Conservation (phyloP, 2,329 filamentous ascomycete genomes). For the Aspergillus pseudotamarii region DNA sequence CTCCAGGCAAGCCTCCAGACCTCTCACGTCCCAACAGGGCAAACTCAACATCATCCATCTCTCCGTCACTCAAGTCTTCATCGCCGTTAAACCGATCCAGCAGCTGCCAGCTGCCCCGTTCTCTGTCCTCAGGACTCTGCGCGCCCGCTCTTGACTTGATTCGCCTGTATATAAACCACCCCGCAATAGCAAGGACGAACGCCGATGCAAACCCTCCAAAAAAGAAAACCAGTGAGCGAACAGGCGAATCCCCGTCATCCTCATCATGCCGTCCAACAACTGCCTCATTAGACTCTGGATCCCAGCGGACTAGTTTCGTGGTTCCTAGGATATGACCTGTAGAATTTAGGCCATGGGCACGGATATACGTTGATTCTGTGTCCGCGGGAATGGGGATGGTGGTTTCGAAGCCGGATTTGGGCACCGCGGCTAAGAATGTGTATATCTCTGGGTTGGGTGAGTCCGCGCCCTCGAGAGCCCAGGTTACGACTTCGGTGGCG, state of each 20-base stretch:
- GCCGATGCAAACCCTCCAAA: slow-evolving; percentile 9
- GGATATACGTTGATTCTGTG: slow-evolving; percentile 17
- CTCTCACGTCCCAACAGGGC: slow-evolving; percentile 12
- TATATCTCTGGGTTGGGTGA: not conserved
- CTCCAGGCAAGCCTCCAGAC: not conserved
- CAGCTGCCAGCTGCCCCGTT: slow-evolving; percentile 11
- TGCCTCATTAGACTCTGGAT: slow-evolving; percentile 19
- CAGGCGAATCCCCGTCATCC: not conserved
- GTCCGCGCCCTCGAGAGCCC: slow-evolving; percentile 28
- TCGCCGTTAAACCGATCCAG: slow-evolving; percentile 9
- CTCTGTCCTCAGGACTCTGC: not conserved
- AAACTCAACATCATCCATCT: slow-evolving; percentile 15
- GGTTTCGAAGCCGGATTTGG: slow-evolving; percentile 34
- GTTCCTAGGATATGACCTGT: slow-evolving; percentile 23
- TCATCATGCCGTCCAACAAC: slow-evolving; percentile 14
- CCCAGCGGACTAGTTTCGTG: slow-evolving; percentile 23
- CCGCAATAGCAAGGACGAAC: not conserved
- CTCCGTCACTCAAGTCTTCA: slow-evolving; percentile 17
- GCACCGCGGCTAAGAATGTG: slow-evolving; percentile 22
- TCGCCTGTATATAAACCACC: slow-evolving; percentile 3
- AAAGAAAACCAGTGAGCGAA: slow-evolving; percentile 6
- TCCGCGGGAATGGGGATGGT: slow-evolving; percentile 25
- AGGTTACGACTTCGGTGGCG: slow-evolving; percentile 37
- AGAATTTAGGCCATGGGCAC: slow-evolving; percentile 26
- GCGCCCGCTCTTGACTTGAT: not conserved